Base-by-base conservation (phyloP, 148 eudicot species). In the Vaccinium myrtillus region DNA sequence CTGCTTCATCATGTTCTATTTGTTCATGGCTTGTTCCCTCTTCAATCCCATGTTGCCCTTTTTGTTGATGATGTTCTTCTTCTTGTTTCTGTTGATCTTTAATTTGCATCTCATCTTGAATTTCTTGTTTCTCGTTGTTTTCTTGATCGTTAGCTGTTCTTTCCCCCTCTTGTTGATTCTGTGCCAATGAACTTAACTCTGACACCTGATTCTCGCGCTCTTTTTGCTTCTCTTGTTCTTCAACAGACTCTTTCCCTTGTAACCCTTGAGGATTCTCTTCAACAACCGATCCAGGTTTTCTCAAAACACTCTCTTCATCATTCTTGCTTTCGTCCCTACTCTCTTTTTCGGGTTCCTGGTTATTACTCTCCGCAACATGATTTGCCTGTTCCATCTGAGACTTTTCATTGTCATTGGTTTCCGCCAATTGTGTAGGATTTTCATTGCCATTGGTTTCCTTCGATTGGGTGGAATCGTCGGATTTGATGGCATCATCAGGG, bases 401-500 rank as follows among this genome's bases (percentile, higher is more conserved):
- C 3, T 46, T 18, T 36, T 79, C 65, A 67, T 25, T 67, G 39
- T 27, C 73, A 25, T 67, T 27, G 27, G 36, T 67, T 67, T 67
- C 73, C 73, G 25, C 25, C 73, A 63, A 2, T 63, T 63, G 69
- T 63, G 27, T 21, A 21, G 69, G 69, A 63, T 80, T 18, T 79
- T 79, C 65, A 67, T 67, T 67, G 36, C 73, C 16, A 30, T 67
- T 67, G 27, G 73, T 67, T 67, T 67, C 73, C 73, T 67, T 67
- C 36, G 77, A 23, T 51, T 74, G 61, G 75, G 3, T 50, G 55
- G 30, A 73, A 27, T 85, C 89, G 23, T 87, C 92, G 1, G 59
- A 55, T 84, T 83, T 89, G 16, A 90, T 23, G 63, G 92, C 93
- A 77, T 92, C 94, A 0, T 87, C 93, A 3, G 93, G 94, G 5